Base-by-base conservation (phyloP, 2,329 filamentous ascomycete genomes). In the Emericellopsis atlantica region DNA sequence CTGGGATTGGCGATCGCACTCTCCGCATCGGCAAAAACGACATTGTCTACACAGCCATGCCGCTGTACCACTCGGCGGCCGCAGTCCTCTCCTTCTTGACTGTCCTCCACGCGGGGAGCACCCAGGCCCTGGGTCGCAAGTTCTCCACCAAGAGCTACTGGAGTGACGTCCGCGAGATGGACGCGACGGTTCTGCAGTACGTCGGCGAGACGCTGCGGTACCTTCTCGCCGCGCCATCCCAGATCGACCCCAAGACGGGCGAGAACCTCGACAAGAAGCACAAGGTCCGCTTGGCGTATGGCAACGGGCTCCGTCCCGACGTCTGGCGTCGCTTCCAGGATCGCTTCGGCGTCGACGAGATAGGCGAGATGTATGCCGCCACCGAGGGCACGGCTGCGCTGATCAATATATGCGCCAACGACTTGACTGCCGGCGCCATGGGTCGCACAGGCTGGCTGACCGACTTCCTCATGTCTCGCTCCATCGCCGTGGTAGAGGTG, bases 181-280 rank as follows among this genome's bases (percentile, higher is more conserved):
- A 80, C 8, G 81, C 86, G 16, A 92, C 84, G 1, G 70, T 79
- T 4, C 81, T 93, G 45, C 86, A 93, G 55, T 94, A 94, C 54
- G 87, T 94, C 12, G 87, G 87, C 40, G 87, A 94, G 59, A 90
- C 85, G 1, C 81, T 86, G 47, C 80, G 87, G 6, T 94, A 94
- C 56, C 72, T 93, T 4, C 69, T 93, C 10, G 71, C 82, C 0
- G 76, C 78, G 0, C 74, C 81, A 2, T 67, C 75, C 0, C 69
- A 81, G 42, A 57, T 67, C 22, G 79, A 87, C 48, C 69, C 79
- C 0, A 56, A 55, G 6, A 85, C 79, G 0, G 79, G 80, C 16
- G 74, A 81, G 52, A 69, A 74, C 45, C 66, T 87, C 31, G 88
- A 94, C 58, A 74, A 70, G 49, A 73, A 79, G 47, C 82, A 94